phyloP scores from a whole-genome alignment of 352 stramenopile genomes.

The Globisporangium carolinianum region DNA sequence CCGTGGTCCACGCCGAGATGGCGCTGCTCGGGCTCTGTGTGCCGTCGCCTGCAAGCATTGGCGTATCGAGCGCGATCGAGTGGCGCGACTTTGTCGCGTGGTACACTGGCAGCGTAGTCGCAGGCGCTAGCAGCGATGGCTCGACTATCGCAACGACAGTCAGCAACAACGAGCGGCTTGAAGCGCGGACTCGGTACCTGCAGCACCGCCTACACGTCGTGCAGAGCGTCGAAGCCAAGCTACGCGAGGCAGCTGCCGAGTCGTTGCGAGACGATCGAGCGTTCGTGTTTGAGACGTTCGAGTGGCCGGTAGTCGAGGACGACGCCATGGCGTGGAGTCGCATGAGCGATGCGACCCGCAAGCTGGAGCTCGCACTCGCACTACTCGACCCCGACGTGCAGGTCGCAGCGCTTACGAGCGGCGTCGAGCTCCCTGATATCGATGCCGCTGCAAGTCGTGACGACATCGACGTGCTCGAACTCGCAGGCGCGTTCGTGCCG shows the following conservation, averaged over 20 bases:
- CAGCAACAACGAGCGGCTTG: constrained; percentile 23
- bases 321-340: constrained; percentile 34
- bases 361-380: constrained; percentile 45
- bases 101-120: constrained; percentile 30
- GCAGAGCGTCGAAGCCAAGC: constrained; percentile 21
- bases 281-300: constrained; percentile 55
- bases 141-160: neutral
- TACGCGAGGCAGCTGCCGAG: constrained; percentile 4
- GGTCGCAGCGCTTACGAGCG: constrained; percentile 42
- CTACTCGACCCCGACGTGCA: constrained; percentile 52
- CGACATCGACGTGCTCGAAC: constrained; percentile 34
- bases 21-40: constrained; percentile 20
- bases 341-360: constrained; percentile 24
- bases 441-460: constrained; percentile 23
- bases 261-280: constrained; percentile 6
- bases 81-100: constrained; percentile 49
- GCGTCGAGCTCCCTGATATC: constrained; percentile 52
- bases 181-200: constrained; percentile 29
- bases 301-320: constrained; percentile 21
- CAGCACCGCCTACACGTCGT: constrained; percentile 24
- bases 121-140: constrained; percentile 17
- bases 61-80: constrained; percentile 11
- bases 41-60: constrained; percentile 19
- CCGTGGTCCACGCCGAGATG: constrained; percentile 30
- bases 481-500: constrained; percentile 39